Evolutionary conservation across 2,329 filamentous ascomycete genomes (phyloP), one percentile per base, ranked within the genome.

Genomic region (Exophiala sp.): DNA sequence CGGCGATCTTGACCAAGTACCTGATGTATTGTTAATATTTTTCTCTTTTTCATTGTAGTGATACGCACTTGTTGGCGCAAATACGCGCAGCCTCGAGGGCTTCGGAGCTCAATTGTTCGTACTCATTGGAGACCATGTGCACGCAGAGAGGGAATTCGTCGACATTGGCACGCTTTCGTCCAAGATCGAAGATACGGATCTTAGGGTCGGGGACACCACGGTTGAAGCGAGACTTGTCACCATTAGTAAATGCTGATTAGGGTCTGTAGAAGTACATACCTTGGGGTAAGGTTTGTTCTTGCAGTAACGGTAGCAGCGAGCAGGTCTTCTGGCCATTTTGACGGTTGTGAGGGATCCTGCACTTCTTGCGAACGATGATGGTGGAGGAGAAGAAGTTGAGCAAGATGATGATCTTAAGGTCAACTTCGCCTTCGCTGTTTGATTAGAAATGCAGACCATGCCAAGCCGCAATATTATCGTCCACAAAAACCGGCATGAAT

Each of bases 261-360:
- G 21, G 21, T 24, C 21, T 24, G 21, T 3, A 24, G 21, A 24
- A 24, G 21, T 24, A 24, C 21, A 24, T 24, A 24, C 21, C 21
- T 24, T 29, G 5, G 24, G 24, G 24, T 29, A 29, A 2, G 24
- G 24, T 18, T 96, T 96, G 88, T 97, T 99, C 90, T 99, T 99
- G 91, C 94, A 99, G 89, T 99, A 99, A 75, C 94, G 88, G 86
- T 96, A 99, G 84, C 94, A 99, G 84, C 94, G 89, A 75, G 94
- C 94, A 75, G 94, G 94, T 88, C 94, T 91, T 80, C 94, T 91
- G 75, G 94, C 94, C 94, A 99, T 99, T 83, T 87, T 91, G 87
- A 86, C 84, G 73, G 74, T 73, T 75, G 75, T 74, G 76, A 71
- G 69, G 65, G 50, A 64, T 60, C 63, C 62, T 66, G 73, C 72